These are phyloP conservation scores for Toxicodendron radicans DNA, from an alignment of 345 rosid genomes.

Conservation along the genomic window DNA sequence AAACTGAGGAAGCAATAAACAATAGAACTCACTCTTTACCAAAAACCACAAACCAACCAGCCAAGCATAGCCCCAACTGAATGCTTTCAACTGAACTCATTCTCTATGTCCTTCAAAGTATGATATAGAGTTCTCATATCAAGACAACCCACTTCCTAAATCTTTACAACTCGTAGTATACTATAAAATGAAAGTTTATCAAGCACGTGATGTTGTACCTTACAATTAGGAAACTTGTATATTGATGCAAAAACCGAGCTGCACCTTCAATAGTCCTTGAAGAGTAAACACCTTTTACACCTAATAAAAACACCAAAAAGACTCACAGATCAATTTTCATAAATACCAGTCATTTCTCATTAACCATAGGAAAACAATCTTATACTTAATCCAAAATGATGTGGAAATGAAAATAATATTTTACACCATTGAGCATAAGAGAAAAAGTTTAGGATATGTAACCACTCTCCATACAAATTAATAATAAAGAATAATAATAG, in stretches of 20 bases:
- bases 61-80: neutral
- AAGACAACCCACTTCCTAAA: neutral
- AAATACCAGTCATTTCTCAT: neutral
- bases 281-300: conserved; percentile 73
- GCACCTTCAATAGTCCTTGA: conserved; percentile 72
- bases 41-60: neutral
- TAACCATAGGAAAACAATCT: neutral
- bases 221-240: conserved; percentile 49
- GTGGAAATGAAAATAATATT: no score
- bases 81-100: neutral
- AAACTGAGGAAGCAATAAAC: neutral
- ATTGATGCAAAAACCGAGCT: conserved; percentile 53
- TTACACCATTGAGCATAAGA: neutral
- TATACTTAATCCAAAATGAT: neutral
- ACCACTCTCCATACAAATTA: neutral
- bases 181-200: conserved; percentile 4
- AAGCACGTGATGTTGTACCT: conserved; percentile 39
- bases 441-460: neutral
- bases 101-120: neutral
- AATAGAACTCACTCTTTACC: neutral
- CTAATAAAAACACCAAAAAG: conserved; percentile 33
- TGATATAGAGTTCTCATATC: neutral
- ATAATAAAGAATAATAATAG: no score
- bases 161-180: neutral
- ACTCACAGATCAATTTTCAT: no score